These are phyloP conservation scores for Candida andamanensis DNA, from an alignment of 805 yeast genomes.

Conservation along the genomic window DNA sequence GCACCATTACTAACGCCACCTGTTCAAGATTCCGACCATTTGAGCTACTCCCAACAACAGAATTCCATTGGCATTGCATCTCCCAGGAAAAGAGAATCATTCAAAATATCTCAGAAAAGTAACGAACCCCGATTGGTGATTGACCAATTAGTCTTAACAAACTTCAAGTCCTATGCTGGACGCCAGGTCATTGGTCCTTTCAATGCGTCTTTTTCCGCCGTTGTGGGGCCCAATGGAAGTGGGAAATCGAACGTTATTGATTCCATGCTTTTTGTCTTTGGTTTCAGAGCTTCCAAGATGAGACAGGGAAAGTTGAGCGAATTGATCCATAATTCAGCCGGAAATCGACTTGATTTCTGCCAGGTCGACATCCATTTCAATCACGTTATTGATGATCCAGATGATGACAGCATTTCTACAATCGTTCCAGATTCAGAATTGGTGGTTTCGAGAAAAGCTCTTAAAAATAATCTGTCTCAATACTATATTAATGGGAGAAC, in stretches of 20 bases:
- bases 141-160: slow-evolving; percentile 62
- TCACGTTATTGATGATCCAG: slow-evolving; percentile 55
- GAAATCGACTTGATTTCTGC: slow-evolving; percentile 58
- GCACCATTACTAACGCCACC: not conserved
- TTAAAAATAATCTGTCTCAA: slow-evolving; percentile 66
- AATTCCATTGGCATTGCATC: slow-evolving; percentile 6
- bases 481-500: slow-evolving; percentile 68
- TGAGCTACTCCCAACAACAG: slow-evolving; percentile 10
- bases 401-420: slow-evolving; percentile 22
- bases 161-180: slow-evolving; percentile 96
- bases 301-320: slow-evolving; percentile 92
- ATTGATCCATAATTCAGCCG: slow-evolving; percentile 85
- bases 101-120: slow-evolving; percentile 2
- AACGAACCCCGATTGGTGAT: slow-evolving; percentile 65
- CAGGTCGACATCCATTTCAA: slow-evolving; percentile 88
- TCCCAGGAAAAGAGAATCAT: slow-evolving; percentile 7
- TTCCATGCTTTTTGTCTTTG: slow-evolving; percentile 92
- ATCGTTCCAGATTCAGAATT: slow-evolving; percentile 50
- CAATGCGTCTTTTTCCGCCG: slow-evolving; percentile 89
- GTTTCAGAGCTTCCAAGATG: slow-evolving; percentile 94
- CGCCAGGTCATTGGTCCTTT: slow-evolving; percentile 91
- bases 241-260: slow-evolving; percentile 98
- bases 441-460: slow-evolving; percentile 77
- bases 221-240: slow-evolving; percentile 97
- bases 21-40: not conserved